Conservation (phyloP, 2,329 filamentous ascomycete genomes). For the Penicillium sp. region DNA sequence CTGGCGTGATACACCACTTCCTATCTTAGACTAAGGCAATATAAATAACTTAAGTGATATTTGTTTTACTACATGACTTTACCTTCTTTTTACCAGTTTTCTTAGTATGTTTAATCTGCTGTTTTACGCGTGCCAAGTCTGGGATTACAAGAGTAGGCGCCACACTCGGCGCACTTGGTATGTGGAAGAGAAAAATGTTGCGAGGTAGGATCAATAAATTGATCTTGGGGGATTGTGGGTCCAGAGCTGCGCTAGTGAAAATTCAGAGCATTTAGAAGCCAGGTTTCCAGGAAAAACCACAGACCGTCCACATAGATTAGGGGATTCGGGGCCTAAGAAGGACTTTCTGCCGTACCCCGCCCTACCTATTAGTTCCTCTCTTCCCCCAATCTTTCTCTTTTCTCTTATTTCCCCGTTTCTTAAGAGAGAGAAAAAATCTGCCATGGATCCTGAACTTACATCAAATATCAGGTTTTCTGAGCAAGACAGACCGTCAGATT, state of each 20-base stretch:
- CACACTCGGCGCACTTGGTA: too few species aligned
- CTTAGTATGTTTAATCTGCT: not conserved
- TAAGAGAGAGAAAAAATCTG: not conserved
- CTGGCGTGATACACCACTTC: not conserved
- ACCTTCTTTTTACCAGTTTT: not conserved
- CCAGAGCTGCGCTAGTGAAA: too few species aligned
- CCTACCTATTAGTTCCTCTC: not conserved
- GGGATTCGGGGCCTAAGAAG: too few species aligned
- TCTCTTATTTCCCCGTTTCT: not conserved
- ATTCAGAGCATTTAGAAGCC: too few species aligned
- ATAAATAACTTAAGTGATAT: not conserved
- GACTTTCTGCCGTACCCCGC: too few species aligned
- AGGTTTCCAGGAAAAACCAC: too few species aligned
- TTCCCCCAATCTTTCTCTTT: not conserved
- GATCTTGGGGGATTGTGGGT: too few species aligned
- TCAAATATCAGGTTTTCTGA: not conserved
- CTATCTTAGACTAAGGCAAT: not conserved
- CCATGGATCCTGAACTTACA: not conserved
- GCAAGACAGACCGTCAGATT: not conserved
- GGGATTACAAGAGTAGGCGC: too few species aligned
- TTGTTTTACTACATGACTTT: not conserved
- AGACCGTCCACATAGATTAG: too few species aligned
- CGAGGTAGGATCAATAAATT: too few species aligned
- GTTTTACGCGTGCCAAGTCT: not conserved
- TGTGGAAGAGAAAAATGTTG: too few species aligned